phyloP scores from a whole-genome alignment of 2,329 filamentous ascomycete species.

The Colletotrichum horii region DNA sequence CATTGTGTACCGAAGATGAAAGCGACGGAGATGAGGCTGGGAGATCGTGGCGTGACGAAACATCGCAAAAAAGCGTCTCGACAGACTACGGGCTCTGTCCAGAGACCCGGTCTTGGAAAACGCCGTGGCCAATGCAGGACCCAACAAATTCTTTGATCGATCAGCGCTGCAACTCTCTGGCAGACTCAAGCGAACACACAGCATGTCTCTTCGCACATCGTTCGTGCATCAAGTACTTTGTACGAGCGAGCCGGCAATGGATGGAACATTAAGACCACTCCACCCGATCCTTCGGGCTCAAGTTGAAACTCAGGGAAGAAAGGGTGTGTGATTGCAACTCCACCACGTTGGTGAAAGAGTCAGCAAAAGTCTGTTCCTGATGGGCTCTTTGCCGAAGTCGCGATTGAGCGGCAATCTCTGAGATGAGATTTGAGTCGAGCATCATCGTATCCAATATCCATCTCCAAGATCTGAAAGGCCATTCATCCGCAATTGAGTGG shows the following conservation, averaged over 20 bases:
- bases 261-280: not conserved
- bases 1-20: not conserved
- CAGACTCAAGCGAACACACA: not conserved
- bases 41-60: not conserved
- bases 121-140: not conserved
- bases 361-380: not conserved
- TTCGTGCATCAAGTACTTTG: not conserved
- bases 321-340: not conserved
- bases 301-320: constrained; percentile 4
- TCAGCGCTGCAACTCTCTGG: not conserved
- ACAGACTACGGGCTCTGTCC: not conserved
- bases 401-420: not conserved
- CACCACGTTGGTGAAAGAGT: not conserved
- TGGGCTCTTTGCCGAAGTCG: not conserved
- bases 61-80: not conserved
- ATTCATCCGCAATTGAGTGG: not conserved
- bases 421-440: not conserved
- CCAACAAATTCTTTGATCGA: not conserved
- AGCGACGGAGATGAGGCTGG: not conserved
- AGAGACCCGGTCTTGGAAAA: not conserved
- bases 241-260: not conserved
- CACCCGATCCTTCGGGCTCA: constrained; percentile 2
- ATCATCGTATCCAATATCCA: not conserved
- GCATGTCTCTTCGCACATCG: not conserved
- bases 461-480: not conserved